Base-by-base conservation (phyloP, 805 yeast species). In the Saccharomycopsis sp. region DNA sequence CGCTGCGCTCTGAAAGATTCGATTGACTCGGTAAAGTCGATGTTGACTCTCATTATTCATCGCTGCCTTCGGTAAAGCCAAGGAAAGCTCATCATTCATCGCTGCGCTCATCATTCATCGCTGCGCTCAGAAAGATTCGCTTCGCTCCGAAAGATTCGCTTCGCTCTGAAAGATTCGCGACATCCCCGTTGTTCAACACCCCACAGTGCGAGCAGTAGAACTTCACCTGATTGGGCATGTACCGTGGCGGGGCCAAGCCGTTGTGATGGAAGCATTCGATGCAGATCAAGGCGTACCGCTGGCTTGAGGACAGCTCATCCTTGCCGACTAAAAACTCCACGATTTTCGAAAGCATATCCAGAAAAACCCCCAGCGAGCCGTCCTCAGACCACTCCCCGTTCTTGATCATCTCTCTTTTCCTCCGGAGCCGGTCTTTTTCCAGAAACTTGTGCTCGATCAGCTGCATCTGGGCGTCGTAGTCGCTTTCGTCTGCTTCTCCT, bases 201-300 rank as follows among this genome's bases (percentile, higher is more conserved):
- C 68, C 68, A 49, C 73, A 68, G 20, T 55, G 52, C 36, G 63
- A 62, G 50, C 73, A 68, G 8, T 56, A 50, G 44, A 58, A 68
- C 39, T 53, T 55, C 8, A 67, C 59, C n/a, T 48, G 43, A 12
- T 43, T 37, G 0, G 73, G 73, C 10, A 52, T 48, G 34, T 59
- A 56, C 35, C 63, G 61, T 10, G 73, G 73, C 6, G 70, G 68
- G 0, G 73, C 72, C 42, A 68, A 54, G 2, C 73, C 73, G 46
- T 67, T 67, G 51, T 68, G 73, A 4, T 60, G 54, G 41, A 54
- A 63, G 43, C 73, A 68, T 18, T 57, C 54, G 33, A 51, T 53
- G 46, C 73, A 68, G 17, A 68, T 67, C 43, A 68, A 57, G 1
- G 73, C 73, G 43, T 56, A 68, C 19, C 71, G 48, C 38, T 53